phyloP scores from a whole-genome alignment of 2,329 filamentous ascomycete genomes.

The Fusarium xylarioides region DNA sequence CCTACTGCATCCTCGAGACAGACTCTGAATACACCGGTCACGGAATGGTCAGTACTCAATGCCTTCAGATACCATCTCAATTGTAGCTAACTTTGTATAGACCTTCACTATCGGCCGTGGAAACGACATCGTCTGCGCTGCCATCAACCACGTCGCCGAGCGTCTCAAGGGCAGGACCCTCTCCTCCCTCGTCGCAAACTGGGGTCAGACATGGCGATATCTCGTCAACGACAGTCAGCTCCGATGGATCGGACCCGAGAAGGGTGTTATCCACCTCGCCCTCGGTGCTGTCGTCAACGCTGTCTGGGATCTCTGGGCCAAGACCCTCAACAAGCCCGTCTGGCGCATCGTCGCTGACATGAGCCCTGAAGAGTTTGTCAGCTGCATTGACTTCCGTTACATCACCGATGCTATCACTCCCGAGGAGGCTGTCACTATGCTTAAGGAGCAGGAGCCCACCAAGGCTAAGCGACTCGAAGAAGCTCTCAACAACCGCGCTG shows the following conservation, averaged over 20 bases:
- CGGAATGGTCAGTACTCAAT: conserved; percentile 70
- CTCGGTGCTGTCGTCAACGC: conserved; percentile 90
- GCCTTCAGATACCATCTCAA: not conserved
- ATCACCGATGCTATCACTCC: conserved; percentile 93
- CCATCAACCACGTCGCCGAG: conserved; percentile 80
- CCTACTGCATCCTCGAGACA: conserved; percentile 92
- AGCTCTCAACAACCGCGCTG: conserved; percentile 76
- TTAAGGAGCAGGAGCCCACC: conserved; percentile 70
- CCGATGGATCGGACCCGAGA: conserved; percentile 93
- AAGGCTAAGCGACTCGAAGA: conserved; percentile 79
- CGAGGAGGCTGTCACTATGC: conserved; percentile 78
- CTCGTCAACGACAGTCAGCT: conserved; percentile 91
- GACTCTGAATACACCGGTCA: conserved; percentile 77
- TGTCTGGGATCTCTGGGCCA: conserved; percentile 96
- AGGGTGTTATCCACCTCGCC: conserved; percentile 92
- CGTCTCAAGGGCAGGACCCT: conserved; percentile 80
- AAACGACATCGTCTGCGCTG: conserved; percentile 90
- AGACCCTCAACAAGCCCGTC: conserved; percentile 84
- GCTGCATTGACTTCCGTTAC: conserved; percentile 93
- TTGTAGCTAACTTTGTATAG: conserved; percentile 44
- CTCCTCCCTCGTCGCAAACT: conserved; percentile 78
- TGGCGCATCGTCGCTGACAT: conserved; percentile 93
- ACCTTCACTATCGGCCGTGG: conserved; percentile 88
- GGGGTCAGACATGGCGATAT: conserved; percentile 89
- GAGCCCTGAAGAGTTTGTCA: conserved; percentile 85